Evolutionary conservation across 108 stramenopile species (phyloP).

Genomic region (Mediolabrus comicus): DNA sequence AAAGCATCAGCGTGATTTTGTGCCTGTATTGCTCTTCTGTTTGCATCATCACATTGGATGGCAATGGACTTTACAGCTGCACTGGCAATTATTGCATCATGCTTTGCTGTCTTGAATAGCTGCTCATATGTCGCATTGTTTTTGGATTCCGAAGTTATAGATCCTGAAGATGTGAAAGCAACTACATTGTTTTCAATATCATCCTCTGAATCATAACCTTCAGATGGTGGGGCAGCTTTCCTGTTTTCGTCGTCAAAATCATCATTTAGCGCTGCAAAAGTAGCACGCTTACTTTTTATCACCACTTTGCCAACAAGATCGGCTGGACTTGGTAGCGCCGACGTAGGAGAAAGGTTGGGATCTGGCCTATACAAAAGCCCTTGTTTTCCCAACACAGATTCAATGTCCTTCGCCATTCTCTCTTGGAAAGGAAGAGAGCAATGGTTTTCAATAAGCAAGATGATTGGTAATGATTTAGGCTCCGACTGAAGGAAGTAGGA

Average conservation of each 20-base stretch:
- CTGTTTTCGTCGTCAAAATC: slow-evolving; percentile 80
- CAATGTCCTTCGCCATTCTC: slow-evolving; percentile 73
- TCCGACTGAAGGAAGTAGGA: slow-evolving; percentile 61
- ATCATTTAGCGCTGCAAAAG: slow-evolving; percentile 61
- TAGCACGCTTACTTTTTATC: slow-evolving; percentile 75
- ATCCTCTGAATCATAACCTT: slow-evolving; percentile 56
- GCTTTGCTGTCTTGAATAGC: slow-evolving; percentile 23
- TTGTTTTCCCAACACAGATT: slow-evolving; percentile 64
- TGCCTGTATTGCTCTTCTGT: slow-evolving; percentile 10
- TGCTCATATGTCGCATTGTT: slow-evolving; percentile 18
- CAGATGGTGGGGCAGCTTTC: slow-evolving; percentile 12
- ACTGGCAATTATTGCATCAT: slow-evolving; percentile 20
- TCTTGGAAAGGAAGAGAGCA: slow-evolving; percentile 84
- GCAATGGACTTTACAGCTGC: slow-evolving; percentile 14
- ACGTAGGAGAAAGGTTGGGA: slow-evolving; percentile 60
- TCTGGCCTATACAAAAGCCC: slow-evolving; percentile 69
- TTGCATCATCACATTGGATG: slow-evolving; percentile 30
- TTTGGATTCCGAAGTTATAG: slow-evolving; percentile 36
- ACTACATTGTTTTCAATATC: slow-evolving; percentile 53
- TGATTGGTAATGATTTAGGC: slow-evolving; percentile 83
- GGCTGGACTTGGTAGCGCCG: slow-evolving; percentile 69
- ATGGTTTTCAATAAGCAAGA: slow-evolving; percentile 96
- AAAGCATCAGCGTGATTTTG: slow-evolving; percentile 39
- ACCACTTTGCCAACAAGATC: slow-evolving; percentile 73
- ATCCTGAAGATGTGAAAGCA: slow-evolving; percentile 63